phyloP scores from a whole-genome alignment of 176 grass and related monocot species.

The Cenchrus purpureus region DNA sequence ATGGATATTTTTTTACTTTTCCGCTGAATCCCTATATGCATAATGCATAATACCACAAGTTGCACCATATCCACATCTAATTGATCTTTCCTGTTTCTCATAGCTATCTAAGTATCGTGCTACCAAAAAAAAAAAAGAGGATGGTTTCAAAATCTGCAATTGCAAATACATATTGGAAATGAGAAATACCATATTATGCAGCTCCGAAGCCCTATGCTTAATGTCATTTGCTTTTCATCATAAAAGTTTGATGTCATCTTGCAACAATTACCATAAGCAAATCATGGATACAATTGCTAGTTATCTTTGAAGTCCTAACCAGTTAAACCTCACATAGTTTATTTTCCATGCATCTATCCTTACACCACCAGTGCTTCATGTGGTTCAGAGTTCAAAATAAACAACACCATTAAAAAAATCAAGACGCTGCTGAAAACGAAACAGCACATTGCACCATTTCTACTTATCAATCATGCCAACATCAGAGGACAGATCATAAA shows the following conservation, averaged over 20 bases:
- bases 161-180: background rate
- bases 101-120: background rate
- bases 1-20: background rate
- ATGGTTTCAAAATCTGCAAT: background rate
- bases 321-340: conserved; percentile 4
- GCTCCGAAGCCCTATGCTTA: background rate
- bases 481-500: background rate
- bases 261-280: background rate
- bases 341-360: background rate
- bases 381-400: background rate
- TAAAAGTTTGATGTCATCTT: background rate
- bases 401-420: background rate
- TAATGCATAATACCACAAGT: too few species aligned
- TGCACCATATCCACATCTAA: background rate
- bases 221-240: background rate
- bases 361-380: background rate
- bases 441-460: background rate
- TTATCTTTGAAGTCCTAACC: background rate
- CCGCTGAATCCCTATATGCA: background rate
- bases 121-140: background rate
- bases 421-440: conserved; percentile 10
- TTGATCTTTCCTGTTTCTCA: background rate
- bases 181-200: background rate
- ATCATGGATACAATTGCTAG: background rate
- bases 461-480: background rate